Conservation (phyloP, 2,329 filamentous ascomycete species). For the Triangularia verruculosa region DNA sequence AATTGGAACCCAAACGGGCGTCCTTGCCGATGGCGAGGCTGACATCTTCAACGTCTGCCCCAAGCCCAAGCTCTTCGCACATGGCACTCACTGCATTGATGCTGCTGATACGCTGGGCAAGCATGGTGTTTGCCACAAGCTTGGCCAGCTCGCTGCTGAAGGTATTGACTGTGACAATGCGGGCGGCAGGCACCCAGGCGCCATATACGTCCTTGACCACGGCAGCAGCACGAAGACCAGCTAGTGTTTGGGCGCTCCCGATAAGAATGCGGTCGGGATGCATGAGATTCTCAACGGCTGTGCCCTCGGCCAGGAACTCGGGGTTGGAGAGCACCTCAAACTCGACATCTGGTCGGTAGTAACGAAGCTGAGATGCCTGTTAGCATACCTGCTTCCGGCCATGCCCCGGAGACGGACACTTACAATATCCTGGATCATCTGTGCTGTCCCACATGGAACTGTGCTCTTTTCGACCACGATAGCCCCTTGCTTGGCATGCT, state of each 20-base stretch:
- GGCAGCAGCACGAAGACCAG: conserved; percentile 48
- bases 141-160: conserved; percentile 63
- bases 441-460: conserved; percentile 58
- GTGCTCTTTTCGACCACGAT: conserved; percentile 65
- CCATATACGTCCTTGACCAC: conserved; percentile 52
- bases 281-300: conserved; percentile 56
- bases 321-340: conserved; percentile 64
- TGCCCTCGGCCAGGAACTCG: conserved; percentile 62
- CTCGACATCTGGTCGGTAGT: conserved; percentile 41
- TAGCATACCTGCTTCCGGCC: background rate
- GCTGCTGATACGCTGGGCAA: conserved; percentile 62
- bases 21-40: conserved; percentile 55
- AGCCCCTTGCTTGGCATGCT: conserved; percentile 49
- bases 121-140: conserved; percentile 60
- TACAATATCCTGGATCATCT: conserved; percentile 55
- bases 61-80: conserved; percentile 49
- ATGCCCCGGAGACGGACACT: conserved; percentile 17
- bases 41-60: conserved; percentile 49
- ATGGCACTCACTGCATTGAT: conserved; percentile 62
- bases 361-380: conserved; percentile 25
- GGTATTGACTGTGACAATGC: conserved; percentile 56
- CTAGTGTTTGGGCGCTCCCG: conserved; percentile 48
- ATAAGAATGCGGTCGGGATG: conserved; percentile 60
- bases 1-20: conserved; percentile 52
- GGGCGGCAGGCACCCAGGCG: conserved; percentile 51